These are phyloP conservation scores for Linaria vulgaris DNA, from an alignment of 257 asterid genomes.

Conservation along the genomic window DNA sequence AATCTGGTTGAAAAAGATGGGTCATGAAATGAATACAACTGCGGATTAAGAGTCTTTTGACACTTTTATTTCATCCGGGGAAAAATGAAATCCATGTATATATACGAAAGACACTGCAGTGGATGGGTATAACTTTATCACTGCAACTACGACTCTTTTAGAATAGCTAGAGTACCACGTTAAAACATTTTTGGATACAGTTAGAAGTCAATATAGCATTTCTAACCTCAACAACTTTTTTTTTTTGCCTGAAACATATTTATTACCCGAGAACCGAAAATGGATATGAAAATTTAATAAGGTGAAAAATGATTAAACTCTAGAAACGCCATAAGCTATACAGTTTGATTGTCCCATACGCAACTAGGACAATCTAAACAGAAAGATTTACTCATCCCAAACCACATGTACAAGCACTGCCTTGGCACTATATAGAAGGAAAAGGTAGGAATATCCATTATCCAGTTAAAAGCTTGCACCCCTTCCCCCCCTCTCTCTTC, in stretches of 20 bases:
- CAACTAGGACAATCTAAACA: no score
- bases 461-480: no score
- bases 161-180: neutral
- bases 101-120: neutral
- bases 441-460: neutral
- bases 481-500: no score
- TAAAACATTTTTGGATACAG: neutral
- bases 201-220: neutral
- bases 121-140: neutral
- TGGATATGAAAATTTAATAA: neutral
- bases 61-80: no score
- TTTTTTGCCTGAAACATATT: neutral
- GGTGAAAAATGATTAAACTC: neutral
- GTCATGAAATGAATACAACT: neutral
- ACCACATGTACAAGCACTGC: neutral
- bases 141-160: conserved; percentile 1
- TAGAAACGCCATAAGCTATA: neutral
- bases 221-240: neutral
- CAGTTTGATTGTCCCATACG: neutral
- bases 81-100: neutral
- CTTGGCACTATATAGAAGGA: neutral
- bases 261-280: neutral
- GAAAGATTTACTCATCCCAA: neutral
- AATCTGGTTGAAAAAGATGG: conserved; percentile 46
- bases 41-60: neutral